Percentiles rank a stretch among this genome's conserved stretches.
These are phyloP conservation scores for Trametes polyzona DNA, from an alignment of 1,284 basidiomycete species.

Conservation along the genomic window DNA sequence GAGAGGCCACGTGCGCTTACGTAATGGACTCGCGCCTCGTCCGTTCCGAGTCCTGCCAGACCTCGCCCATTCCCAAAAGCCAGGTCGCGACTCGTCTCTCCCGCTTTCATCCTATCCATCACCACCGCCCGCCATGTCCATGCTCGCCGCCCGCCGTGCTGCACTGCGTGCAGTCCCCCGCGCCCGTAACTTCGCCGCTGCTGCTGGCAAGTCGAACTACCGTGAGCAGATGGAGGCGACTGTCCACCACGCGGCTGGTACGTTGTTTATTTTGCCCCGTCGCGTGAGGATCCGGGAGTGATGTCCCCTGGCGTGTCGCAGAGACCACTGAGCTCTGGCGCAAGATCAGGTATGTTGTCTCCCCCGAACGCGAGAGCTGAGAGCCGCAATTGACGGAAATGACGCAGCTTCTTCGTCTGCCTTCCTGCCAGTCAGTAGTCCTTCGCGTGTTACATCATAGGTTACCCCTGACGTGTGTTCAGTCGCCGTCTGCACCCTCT, in stretches of 20 bases:
- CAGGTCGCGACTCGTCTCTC: constrained; percentile 21
- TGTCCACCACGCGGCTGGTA: constrained; percentile 71
- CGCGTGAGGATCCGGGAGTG: constrained; percentile 7
- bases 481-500: constrained; percentile 69
- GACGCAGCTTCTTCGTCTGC: constrained; percentile 71
- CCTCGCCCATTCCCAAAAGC: constrained; percentile 30
- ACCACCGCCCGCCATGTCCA: constrained; percentile 51
- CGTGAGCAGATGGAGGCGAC: constrained; percentile 60
- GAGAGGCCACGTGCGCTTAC: constrained; percentile 13
- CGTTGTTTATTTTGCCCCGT: constrained; percentile 15
- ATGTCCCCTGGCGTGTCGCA: constrained; percentile 33
- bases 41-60: constrained; percentile 26
- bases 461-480: constrained; percentile 14
- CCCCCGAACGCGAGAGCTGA: background rate
- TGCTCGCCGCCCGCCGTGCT: constrained; percentile 55
- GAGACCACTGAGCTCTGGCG: constrained; percentile 82
- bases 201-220: constrained; percentile 48
- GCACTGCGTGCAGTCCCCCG: constrained; percentile 46
- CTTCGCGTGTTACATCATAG: constrained; percentile 2
- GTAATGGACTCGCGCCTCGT: constrained; percentile 22
- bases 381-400: background rate
- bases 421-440: constrained; percentile 66
- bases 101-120: constrained; percentile 31
- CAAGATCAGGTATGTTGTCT: constrained; percentile 72
- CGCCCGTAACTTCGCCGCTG: constrained; percentile 45